Percentiles rank a stretch among this genome's conserved stretches.
These are phyloP conservation scores for Ogataea sp. DNA, from an alignment of 805 yeast species.

Conservation along the genomic window DNA sequence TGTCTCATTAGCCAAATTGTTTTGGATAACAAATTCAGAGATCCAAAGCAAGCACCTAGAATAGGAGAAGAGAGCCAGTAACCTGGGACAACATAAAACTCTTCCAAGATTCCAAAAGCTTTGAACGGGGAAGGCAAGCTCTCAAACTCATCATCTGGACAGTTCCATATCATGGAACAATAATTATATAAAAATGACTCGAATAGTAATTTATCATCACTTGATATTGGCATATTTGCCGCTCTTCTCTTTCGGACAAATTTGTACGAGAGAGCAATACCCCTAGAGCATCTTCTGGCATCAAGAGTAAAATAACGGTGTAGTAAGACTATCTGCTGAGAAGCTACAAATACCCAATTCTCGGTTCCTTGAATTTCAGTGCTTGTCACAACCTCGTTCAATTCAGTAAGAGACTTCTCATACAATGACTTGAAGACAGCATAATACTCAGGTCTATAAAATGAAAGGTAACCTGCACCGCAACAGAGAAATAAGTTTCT, in stretches of 20 bases:
- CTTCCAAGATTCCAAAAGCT: not conserved
- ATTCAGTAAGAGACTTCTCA: conserved; percentile 1
- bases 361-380: conserved; percentile 3
- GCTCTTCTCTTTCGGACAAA: conserved; percentile 2
- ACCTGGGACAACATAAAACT: not conserved
- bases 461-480: conserved; percentile 4
- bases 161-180: conserved; percentile 1
- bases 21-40: not conserved
- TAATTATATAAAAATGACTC: conserved; percentile 4
- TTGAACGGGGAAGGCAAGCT: conserved; percentile 2
- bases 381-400: not conserved
- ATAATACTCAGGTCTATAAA: conserved; percentile 1
- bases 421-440: not conserved
- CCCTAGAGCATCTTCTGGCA: not conserved
- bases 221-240: not conserved
- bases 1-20: conserved; percentile 1
- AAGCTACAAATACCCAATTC: conserved; percentile 4
- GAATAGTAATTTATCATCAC: conserved; percentile 2
- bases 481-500: conserved; percentile 3
- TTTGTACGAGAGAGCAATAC: conserved; percentile 1
- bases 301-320: conserved; percentile 1
- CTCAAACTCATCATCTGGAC: not conserved
- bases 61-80: not conserved
- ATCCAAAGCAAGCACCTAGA: conserved; percentile 1
- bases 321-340: conserved; percentile 1